A percentile compares a stretch with the other conserved stretches of the same genome.
These are phyloP conservation scores for Ophiostoma triangulosporum DNA, from an alignment of 2,329 filamentous ascomycete genomes.

Conservation along the genomic window DNA sequence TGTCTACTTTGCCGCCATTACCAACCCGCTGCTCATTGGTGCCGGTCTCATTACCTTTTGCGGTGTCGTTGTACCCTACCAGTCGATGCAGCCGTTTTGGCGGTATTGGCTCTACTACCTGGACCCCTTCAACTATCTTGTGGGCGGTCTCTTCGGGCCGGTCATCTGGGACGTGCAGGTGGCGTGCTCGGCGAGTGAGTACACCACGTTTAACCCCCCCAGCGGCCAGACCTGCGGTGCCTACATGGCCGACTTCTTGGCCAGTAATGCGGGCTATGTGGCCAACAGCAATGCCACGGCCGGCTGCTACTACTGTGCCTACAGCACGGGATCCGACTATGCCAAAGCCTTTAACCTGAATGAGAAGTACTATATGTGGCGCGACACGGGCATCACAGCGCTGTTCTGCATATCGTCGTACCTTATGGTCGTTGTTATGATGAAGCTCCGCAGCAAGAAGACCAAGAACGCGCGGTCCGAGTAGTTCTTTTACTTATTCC, in stretches of 20 bases:
- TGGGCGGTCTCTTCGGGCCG: conserved; percentile 56
- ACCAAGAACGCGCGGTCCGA: conserved; percentile 13
- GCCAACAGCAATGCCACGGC: conserved; percentile 31
- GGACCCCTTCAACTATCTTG: conserved; percentile 71
- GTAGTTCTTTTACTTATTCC: conserved; percentile 3
- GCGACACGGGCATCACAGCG: conserved; percentile 51
- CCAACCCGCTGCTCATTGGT: conserved; percentile 37
- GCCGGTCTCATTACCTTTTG: conserved; percentile 47
- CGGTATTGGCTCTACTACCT: conserved; percentile 65
- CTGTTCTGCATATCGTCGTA: conserved; percentile 37
- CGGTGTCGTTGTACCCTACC: conserved; percentile 45
- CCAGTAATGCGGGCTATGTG: conserved; percentile 37
- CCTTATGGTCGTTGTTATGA: conserved; percentile 20
- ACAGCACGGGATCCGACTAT: conserved; percentile 35
- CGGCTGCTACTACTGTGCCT: conserved; percentile 41
- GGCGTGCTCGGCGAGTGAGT: conserved; percentile 55
- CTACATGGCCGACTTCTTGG: conserved; percentile 43
- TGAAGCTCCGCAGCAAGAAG: conserved; percentile 16
- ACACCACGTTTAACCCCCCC: conserved; percentile 50
- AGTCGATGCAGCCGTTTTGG: conserved; percentile 56
- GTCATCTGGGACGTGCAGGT: conserved; percentile 56
- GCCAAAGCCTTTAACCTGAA: conserved; percentile 36
- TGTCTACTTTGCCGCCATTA: conserved; percentile 51
- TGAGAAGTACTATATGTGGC: conserved; percentile 47
- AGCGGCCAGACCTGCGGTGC: conserved; percentile 41